phyloP scores from a whole-genome alignment of 1,139 yeast genomes.

The Geotrichum candidum region DNA sequence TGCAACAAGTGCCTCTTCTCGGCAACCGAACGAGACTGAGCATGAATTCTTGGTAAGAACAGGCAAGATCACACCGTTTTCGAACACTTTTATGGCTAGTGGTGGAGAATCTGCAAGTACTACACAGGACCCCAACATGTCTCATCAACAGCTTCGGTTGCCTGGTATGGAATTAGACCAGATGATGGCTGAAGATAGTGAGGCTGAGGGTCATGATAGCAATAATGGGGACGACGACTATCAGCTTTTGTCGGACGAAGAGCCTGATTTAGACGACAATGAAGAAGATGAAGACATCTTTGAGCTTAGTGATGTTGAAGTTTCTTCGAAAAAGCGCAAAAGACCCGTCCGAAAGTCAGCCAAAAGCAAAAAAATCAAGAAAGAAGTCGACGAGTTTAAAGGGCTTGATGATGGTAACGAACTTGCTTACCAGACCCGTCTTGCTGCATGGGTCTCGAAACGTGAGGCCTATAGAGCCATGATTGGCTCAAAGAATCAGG shows the following conservation, averaged over 20 bases:
- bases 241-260: conserved; percentile 16
- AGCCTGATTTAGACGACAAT: conserved; percentile 24
- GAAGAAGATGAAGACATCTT: conserved; percentile 29
- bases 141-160: conserved; percentile 42
- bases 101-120: conserved; percentile 12
- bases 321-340: conserved; percentile 19
- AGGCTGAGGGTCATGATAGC: conserved; percentile 17
- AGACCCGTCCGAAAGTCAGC: conserved; percentile 18
- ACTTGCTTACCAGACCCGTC: conserved; percentile 49
- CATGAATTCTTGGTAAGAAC: conserved; percentile 77
- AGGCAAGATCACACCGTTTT: conserved; percentile 93
- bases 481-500: conserved; percentile 8
- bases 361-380: conserved; percentile 20
- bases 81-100: conserved; percentile 49
- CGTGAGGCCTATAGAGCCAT: conserved; percentile 29
- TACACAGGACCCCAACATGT: conserved; percentile 18
- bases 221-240: conserved; percentile 24
- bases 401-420: conserved; percentile 81
- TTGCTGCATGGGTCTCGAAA: conserved; percentile 52
- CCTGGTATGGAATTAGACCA: conserved; percentile 40
- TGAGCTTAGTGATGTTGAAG: conserved; percentile 25
- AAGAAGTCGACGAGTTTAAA: conserved; percentile 33
- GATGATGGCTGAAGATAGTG: conserved; percentile 21
- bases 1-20: conserved; percentile 27
- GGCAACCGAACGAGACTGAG: conserved; percentile 64